Evolutionary conservation across 306 rosid species (phyloP).

Genomic region (Cucumis cinereus): DNA sequence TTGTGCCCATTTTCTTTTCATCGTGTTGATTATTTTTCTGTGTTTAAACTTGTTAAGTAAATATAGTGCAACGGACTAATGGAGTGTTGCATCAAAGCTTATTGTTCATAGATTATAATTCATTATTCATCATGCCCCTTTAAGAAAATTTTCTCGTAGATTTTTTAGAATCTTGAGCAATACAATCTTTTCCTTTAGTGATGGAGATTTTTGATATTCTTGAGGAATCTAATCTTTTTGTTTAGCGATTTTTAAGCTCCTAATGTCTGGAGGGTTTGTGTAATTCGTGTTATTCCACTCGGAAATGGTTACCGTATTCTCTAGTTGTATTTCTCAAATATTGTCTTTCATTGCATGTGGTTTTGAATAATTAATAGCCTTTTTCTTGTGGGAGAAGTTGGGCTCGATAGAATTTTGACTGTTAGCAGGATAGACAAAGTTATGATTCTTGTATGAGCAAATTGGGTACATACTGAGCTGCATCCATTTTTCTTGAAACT

Average conservation of each 20-base stretch:
- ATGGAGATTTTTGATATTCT: neutral
- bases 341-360: neutral
- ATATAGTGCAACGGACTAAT: neutral
- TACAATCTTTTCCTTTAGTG: neutral
- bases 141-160: neutral
- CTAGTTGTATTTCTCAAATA: neutral
- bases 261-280: neutral
- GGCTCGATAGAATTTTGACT: neutral
- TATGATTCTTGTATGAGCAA: too few species aligned
- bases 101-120: neutral
- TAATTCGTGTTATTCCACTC: neutral
- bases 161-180: neutral
- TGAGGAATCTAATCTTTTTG: neutral
- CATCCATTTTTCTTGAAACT: too few species aligned
- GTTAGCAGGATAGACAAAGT: too few species aligned
- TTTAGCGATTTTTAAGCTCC: neutral
- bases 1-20: neutral
- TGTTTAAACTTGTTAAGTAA: neutral
- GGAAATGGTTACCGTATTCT: neutral
- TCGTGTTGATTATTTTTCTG: neutral
- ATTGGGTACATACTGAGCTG: too few species aligned
- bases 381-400: neutral
- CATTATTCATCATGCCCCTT: neutral
- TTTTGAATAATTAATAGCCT: neutral
- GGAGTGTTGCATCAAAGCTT: neutral